Evolutionary conservation across 2,329 filamentous ascomycete genomes (phyloP).

Genomic region (Claviceps quebecensis): DNA sequence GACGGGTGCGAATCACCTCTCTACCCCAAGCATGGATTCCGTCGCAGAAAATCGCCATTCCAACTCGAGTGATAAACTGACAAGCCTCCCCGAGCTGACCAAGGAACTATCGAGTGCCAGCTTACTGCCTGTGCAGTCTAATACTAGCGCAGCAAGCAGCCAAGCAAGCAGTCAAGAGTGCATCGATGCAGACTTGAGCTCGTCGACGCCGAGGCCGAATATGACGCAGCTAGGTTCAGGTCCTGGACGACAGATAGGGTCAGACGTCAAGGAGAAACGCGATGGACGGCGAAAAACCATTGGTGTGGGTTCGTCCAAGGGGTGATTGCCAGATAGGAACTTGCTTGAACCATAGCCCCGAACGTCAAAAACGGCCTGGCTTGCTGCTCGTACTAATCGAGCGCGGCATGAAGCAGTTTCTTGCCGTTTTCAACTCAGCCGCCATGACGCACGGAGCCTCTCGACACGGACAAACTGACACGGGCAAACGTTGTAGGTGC

Average conservation of each 20-base stretch:
- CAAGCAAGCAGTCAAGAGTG: conserved; percentile 32
- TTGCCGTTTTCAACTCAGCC: not conserved
- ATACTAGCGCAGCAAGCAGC: conserved; percentile 34
- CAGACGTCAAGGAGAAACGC: conserved; percentile 26
- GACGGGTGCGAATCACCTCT: conserved; percentile 10
- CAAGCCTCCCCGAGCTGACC: conserved; percentile 48
- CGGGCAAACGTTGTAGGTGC: no score
- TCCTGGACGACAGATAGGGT: conserved; percentile 16
- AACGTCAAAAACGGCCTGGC: not conserved
- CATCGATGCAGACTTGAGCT: conserved; percentile 26
- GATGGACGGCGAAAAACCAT: conserved; percentile 45
- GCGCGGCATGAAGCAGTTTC: not conserved
- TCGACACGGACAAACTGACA: no score
- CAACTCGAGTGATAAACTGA: conserved; percentile 39
- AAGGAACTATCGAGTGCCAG: conserved; percentile 47
- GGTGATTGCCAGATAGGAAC: conserved; percentile 26
- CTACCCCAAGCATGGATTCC: not conserved
- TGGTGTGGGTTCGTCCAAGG: conserved; percentile 38
- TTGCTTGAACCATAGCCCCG: not conserved
- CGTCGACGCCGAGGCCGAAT: conserved; percentile 24
- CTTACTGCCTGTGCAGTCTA: conserved; percentile 44
- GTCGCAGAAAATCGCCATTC: conserved; percentile 35
- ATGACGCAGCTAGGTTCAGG: conserved; percentile 25
- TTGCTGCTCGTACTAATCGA: not conserved
- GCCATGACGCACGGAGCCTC: no score